Conservation (phyloP, 768 basidiomycete genomes). For the Strobilomyces dryophilus region DNA sequence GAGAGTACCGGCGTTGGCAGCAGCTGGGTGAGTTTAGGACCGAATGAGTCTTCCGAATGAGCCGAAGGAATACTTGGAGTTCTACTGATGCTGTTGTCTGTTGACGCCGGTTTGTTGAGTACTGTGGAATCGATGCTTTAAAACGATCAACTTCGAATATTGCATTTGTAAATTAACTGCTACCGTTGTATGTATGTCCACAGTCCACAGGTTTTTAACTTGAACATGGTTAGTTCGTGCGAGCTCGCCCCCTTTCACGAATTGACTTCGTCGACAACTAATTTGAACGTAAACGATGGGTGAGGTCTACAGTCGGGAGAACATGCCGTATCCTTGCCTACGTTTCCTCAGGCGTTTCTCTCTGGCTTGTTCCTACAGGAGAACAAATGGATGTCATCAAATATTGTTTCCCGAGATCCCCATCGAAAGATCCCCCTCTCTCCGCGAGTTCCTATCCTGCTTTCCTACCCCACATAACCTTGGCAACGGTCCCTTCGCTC, state of each 20-base stretch:
- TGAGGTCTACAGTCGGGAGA: slow-evolving; percentile 7
- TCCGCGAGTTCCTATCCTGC: slow-evolving; percentile 48
- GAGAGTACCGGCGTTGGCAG: slow-evolving; percentile 47
- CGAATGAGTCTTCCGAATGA: slow-evolving; percentile 21
- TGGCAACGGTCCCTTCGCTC: slow-evolving; percentile 40
- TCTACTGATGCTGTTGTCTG: not conserved
- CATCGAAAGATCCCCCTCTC: slow-evolving; percentile 11
- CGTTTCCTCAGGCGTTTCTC: slow-evolving; percentile 43
- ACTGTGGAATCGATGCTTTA: not conserved
- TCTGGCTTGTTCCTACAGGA: slow-evolving; percentile 69
- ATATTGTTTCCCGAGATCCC: slow-evolving; percentile 43
- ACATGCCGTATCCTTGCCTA: not conserved
- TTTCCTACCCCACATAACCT: slow-evolving; percentile 71
- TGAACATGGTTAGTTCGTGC: not conserved
- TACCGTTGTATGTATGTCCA: not conserved
- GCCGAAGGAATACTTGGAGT: not conserved
- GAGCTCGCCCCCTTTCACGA: not conserved
- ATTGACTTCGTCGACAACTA: not conserved
- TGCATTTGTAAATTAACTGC: slow-evolving; percentile 10
- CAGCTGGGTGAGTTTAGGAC: slow-evolving; percentile 67
- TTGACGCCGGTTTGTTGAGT: not conserved
- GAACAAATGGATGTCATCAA: slow-evolving; percentile 41
- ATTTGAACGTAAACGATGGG: slow-evolving; percentile 13
- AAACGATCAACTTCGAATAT: not conserved
- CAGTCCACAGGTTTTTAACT: not conserved